Conservation (phyloP, 495 filamentous ascomycete species). For the Parmelia sp. region DNA sequence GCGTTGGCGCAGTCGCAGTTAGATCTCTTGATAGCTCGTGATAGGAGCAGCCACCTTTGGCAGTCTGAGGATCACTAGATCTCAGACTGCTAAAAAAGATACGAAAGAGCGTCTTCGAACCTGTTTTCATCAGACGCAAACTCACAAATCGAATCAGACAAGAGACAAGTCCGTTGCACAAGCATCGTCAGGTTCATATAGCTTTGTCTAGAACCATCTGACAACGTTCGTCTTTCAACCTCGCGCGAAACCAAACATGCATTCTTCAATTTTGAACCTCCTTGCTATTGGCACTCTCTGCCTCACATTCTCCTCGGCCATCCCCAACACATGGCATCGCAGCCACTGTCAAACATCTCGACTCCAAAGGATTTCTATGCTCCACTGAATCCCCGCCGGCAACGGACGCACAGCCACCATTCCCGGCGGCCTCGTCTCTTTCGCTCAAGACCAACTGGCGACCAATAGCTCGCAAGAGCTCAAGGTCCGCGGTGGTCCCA, state of each 20-base stretch:
- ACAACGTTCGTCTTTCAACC: not conserved
- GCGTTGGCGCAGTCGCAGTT: no score
- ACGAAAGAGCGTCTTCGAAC: no score
- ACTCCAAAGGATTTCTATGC: not conserved
- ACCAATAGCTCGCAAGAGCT: not conserved
- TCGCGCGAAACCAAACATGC: not conserved
- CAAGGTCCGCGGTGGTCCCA: not conserved
- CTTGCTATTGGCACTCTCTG: not conserved
- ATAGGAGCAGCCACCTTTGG: no score
- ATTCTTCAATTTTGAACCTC: not conserved
- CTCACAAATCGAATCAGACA: no score
- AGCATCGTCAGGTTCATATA: no score
- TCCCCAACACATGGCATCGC: not conserved
- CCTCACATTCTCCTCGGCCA: not conserved
- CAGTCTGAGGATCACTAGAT: no score
- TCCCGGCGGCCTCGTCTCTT: not conserved
- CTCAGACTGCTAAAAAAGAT: no score
- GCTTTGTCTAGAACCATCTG: no score
- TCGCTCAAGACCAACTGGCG: not conserved
- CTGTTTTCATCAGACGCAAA: no score
- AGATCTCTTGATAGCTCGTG: no score
- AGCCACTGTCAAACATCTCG: not conserved
- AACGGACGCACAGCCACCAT: not conserved
- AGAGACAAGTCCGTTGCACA: no score
- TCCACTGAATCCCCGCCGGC: not conserved